Conservation (phyloP, 345 rosid species). For the Salix purpurea region DNA sequence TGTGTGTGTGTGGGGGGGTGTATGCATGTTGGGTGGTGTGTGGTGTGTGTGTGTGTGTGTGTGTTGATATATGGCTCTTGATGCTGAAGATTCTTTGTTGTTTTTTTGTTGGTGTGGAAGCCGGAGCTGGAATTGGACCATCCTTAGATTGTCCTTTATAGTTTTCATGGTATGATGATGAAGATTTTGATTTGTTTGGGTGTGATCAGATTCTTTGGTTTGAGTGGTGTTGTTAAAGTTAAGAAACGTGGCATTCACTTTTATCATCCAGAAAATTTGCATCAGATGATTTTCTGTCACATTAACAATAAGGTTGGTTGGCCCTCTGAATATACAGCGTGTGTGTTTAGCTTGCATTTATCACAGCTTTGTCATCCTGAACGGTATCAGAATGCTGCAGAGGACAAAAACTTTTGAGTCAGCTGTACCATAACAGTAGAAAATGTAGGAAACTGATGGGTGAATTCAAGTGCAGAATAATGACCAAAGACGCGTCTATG, state of each 20-base stretch:
- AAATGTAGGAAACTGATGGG: background rate
- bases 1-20: background rate
- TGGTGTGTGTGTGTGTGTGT: too few species aligned
- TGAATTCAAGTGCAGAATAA: background rate
- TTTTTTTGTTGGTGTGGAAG: background rate
- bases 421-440: slow-evolving; percentile 11
- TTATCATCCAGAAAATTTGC: slow-evolving; percentile 18
- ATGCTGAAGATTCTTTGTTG: slow-evolving; percentile 7
- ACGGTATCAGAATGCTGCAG: slow-evolving; percentile 1
- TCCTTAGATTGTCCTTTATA: background rate
- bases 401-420: slow-evolving; percentile 2
- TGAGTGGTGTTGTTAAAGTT: background rate
- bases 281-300: slow-evolving; percentile 5
- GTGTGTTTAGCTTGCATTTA: slow-evolving; percentile 2
- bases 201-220: background rate
- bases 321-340: slow-evolving; percentile 9
- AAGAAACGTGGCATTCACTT: slow-evolving; percentile 5
- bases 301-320: slow-evolving; percentile 10
- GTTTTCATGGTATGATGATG: background rate
- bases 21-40: background rate
- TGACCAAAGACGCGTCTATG: slow-evolving; percentile 12
- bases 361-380: background rate
- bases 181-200: background rate
- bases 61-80: background rate
- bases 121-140: slow-evolving; percentile 11